Evolutionary conservation across 805 yeast genomes (phyloP), one percentile per base, ranked within the genome.

Genomic region (Komagataella ulmi): DNA sequence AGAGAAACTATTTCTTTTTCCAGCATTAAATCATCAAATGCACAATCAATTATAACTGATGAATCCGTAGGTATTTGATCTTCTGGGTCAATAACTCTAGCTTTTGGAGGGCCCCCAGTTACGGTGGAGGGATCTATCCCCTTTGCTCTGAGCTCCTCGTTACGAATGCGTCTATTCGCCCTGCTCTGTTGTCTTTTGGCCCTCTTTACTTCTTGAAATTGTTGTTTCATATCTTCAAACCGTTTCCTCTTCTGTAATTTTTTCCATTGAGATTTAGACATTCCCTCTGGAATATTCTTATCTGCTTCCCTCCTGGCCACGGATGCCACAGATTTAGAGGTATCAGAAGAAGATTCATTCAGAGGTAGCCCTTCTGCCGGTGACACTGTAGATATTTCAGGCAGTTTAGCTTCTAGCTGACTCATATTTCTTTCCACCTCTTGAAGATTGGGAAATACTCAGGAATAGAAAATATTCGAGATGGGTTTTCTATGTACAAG

Each of bases 11-110:
- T 71, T 54, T 78, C 83, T 57, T 82, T 83, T 17, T 81, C 86
- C 44, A 75, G 78, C 99, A 93, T 93, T 59, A 85, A 61, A 47
- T 86, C 93, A 61, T 93, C 98, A 65, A 91, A 91, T 14, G 77
- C 85, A 67, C 99, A 91, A 66, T 91, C 99, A 56, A 90, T 61
- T n/a, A 90, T 69, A 24, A 90, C 71, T 5, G 64, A 68, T 6
- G 80, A 73, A 0, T 76, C 79, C 2, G 80, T 71, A 10, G 66
- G 66, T 2, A 55, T 58, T 60, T 83, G 89, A 12, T 70, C 67
- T 19, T 67, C 72, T n/a, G 72, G 69, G 44, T 62, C 66, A 47
- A 66, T 64, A 45, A 61, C 63, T 44, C 65, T 65, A 30, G 49
- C 51, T 50, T 55, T 61, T 36, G 46, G 52, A 57, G 60, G 53